Conservation (phyloP, 108 stramenopile species). For the Cylindrotheca fusiformis region DNA sequence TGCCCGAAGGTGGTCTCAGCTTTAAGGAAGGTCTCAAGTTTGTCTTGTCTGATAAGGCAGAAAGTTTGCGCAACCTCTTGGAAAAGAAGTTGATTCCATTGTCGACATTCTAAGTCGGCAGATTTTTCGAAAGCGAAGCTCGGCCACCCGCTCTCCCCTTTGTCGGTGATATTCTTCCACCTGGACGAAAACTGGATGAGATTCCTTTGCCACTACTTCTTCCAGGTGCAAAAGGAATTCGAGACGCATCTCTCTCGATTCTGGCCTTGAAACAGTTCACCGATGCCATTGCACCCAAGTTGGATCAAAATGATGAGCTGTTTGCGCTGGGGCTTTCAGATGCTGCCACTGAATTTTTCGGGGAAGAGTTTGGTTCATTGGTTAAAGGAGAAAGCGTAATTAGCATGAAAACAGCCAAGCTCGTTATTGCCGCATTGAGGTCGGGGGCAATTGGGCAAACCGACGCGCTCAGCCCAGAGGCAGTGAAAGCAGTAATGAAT, state of each 20-base stretch:
- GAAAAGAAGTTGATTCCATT: slow-evolving; percentile 76
- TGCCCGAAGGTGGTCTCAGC: slow-evolving; percentile 74
- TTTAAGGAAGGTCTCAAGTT: slow-evolving; percentile 69
- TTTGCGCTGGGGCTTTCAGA: slow-evolving; percentile 82
- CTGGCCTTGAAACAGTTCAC: slow-evolving; percentile 61
- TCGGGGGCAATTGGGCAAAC: slow-evolving; percentile 39
- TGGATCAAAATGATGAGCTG: slow-evolving; percentile 79
- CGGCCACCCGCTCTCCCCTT: slow-evolving; percentile 65
- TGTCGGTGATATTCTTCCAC: slow-evolving; percentile 69
- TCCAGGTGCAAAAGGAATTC: slow-evolving; percentile 28
- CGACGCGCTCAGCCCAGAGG: slow-evolving; percentile 31
- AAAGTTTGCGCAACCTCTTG: slow-evolving; percentile 67
- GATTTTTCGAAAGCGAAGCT: slow-evolving; percentile 59
- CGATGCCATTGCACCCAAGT: slow-evolving; percentile 73
- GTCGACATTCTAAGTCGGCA: slow-evolving; percentile 80
- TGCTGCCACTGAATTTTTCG: slow-evolving; percentile 67
- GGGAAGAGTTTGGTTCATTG: slow-evolving; percentile 57
- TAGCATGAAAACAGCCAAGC: slow-evolving; percentile 40
- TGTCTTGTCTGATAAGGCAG: slow-evolving; percentile 67
- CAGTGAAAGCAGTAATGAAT: slow-evolving; percentile 23
- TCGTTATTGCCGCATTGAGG: slow-evolving; percentile 51
- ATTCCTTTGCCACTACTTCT: slow-evolving; percentile 69
- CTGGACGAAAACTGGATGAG: slow-evolving; percentile 66
- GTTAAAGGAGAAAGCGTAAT: slow-evolving; percentile 67
- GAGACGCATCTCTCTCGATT: slow-evolving; percentile 31